Evolutionary conservation across 805 yeast genomes (phyloP).

Genomic region (Zygoascus flipseniorum): DNA sequence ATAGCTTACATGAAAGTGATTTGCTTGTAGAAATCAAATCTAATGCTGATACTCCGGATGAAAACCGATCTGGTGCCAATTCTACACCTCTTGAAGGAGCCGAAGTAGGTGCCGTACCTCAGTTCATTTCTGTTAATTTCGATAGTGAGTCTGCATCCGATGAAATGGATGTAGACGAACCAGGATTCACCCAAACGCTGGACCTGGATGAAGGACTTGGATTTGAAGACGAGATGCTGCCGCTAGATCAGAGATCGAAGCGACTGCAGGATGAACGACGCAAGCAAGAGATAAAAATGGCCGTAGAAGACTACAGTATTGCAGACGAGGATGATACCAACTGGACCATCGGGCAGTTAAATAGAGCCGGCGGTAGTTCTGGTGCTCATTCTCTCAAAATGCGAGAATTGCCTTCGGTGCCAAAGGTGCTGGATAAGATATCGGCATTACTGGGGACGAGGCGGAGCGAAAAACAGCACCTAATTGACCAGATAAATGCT

Average conservation of each 20-base stretch:
- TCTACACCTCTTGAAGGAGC: background rate
- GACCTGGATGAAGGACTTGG: conserved; percentile 34
- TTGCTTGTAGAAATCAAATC: no score
- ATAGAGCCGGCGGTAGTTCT: background rate
- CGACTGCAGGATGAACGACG: background rate
- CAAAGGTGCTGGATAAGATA: background rate
- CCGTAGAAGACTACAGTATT: conserved; percentile 5
- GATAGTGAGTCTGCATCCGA: background rate
- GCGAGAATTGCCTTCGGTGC: background rate
- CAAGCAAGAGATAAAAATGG: conserved; percentile 6
- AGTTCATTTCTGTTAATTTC: background rate
- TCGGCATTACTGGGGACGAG: background rate
- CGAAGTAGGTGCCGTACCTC: background rate
- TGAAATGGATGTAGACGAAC: background rate
- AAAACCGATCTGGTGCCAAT: background rate
- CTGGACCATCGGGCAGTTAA: background rate
- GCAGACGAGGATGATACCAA: conserved; percentile 1
- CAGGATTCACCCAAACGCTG: background rate
- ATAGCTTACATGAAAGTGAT: background rate
- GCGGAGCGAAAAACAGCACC: background rate
- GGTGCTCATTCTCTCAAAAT: background rate
- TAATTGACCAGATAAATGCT: background rate
- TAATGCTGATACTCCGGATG: background rate
- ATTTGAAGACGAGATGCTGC: conserved; percentile 24
- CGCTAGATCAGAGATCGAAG: conserved; percentile 2